These are phyloP conservation scores for Pseudopithomyces chartarum DNA, from an alignment of 2,329 filamentous ascomycete species.

Conservation along the genomic window DNA sequence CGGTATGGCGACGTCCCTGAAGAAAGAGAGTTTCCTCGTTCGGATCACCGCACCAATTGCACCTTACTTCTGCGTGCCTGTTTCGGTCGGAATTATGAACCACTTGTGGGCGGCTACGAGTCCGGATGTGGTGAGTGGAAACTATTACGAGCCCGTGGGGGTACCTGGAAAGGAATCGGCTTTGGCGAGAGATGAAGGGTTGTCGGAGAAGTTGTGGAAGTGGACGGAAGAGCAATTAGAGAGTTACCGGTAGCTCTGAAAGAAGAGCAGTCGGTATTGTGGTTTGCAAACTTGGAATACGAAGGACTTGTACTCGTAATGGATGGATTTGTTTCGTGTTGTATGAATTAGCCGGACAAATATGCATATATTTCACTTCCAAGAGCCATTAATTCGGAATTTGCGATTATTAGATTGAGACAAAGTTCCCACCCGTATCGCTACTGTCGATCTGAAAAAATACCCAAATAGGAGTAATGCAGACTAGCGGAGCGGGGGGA, in stretches of 20 bases:
- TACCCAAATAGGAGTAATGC: no score
- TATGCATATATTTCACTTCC: no score
- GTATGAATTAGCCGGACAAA: no score
- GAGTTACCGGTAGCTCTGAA: background rate
- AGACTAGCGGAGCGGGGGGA: no score
- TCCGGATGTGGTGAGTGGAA: constrained; percentile 9
- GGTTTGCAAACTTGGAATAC: background rate
- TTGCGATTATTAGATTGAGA: no score
- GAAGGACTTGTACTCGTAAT: background rate
- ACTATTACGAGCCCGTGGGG: constrained; percentile 23
- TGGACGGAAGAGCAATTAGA: constrained; percentile 15
- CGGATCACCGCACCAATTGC: constrained; percentile 5
- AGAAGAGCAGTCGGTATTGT: no score
- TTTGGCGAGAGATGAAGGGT: constrained; percentile 10
- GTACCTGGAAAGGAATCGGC: constrained; percentile 9
- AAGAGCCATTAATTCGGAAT: no score
- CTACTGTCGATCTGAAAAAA: no score
- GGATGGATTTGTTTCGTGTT: no score
- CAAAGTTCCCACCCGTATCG: no score
- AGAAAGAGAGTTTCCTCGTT: constrained; percentile 10
- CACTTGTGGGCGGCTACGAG: constrained; percentile 9
- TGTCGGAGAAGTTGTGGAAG: constrained; percentile 19
- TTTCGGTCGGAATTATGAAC: constrained; percentile 12
- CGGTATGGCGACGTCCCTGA: constrained; percentile 1
- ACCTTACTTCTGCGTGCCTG: constrained; percentile 6